phyloP scores from a whole-genome alignment of 139 green algal species.

The Coccomyxa sp. region DNA sequence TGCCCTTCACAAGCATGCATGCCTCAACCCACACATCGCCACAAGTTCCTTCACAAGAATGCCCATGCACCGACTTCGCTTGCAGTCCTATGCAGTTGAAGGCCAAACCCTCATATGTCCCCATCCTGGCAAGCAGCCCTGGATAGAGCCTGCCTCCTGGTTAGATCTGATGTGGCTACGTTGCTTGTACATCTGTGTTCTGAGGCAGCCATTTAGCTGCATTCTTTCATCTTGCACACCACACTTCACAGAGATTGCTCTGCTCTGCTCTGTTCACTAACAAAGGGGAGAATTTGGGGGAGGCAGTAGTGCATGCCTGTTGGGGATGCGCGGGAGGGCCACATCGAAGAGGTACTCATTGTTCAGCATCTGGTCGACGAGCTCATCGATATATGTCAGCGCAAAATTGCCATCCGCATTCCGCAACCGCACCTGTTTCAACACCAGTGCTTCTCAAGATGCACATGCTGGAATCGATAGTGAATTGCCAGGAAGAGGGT shows the following conservation, averaged over 20 bases:
- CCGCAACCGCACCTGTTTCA: conserved; percentile 40
- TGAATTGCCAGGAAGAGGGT: no score
- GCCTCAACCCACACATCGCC: background rate
- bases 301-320: conserved; percentile 30
- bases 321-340: conserved; percentile 78
- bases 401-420: conserved; percentile 57
- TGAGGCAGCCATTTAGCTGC: no score
- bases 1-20: background rate
- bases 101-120: no score
- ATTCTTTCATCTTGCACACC: background rate
- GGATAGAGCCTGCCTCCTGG: no score
- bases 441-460: conserved; percentile 10
- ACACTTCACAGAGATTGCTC: background rate
- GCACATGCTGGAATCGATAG: no score
- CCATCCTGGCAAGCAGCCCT: no score
- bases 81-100: no score
- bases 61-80: background rate
- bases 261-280: no score
- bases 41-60: background rate
- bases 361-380: conserved; percentile 86
- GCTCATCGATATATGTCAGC: conserved; percentile 81
- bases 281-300: no score
- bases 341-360: conserved; percentile 93
- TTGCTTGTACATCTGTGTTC: no score
- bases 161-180: no score